Evolutionary conservation across 148 eudicot species (phyloP), one percentile per base, ranked within the genome.

Genomic region (Beta vulgaris): DNA sequence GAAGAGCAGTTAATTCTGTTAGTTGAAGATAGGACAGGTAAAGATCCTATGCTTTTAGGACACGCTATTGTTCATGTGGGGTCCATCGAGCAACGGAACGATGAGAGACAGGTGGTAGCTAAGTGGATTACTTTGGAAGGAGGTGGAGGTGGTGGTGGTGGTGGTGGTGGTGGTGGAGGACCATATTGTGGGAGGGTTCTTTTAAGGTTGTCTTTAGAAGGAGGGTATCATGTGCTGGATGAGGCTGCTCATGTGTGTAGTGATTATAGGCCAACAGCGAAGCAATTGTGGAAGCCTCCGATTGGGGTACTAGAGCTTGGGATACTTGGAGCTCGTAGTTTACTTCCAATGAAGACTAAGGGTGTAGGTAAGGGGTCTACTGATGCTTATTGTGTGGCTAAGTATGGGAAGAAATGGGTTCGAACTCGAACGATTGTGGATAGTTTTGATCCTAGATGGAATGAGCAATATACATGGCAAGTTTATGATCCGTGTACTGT

Each of bases 391-490:
- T 92, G 99, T 31, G 97, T 92, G 6, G 99, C 97, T 9, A 95
- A 95, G 86, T 95, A 95, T 49, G 99, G 99, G 23, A 95, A 92
- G 76, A 95, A 95, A 54, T 95, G 99, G 99, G 98, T 92, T 21
- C 87, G 99, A 3, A 95, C 99, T 0, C 82, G 92, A 28, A 95
- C 99, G 0, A 86, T 92, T 5, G 86, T 86, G 2, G 98, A 95
- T 29, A 82, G 83, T 39, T 89, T 89, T 35, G 97, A 95, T 68
- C 99, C 99, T 14, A 85, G 99, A 13, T 95, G 99, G 99, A 95
- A 95, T 68, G 99, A 95, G 89, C 99, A 95, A 76, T 95, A 95
- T 85, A 92, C 99, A 11, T 95, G 99, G 99, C 99, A 95, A 57
- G 99, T 95, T 2, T 95, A 86, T 53, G 99, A 95, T 77, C 99